Conservation (phyloP, 2,329 filamentous ascomycete genomes). For the Whalleya microplaca region DNA sequence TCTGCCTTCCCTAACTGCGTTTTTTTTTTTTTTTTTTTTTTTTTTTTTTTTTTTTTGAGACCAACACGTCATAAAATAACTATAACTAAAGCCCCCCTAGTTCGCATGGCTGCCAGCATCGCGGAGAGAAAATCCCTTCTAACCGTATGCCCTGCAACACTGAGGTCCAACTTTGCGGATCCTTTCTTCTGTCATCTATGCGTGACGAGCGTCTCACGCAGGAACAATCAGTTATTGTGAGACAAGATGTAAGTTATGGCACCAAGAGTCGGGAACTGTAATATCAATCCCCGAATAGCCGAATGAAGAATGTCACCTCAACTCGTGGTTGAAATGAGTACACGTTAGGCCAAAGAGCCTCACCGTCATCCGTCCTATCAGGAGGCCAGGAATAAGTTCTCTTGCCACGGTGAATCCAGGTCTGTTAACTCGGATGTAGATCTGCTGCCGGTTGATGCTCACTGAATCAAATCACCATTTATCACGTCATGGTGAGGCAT, state of each 20-base stretch:
- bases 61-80: not conserved
- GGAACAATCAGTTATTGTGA: not conserved
- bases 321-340: not conserved
- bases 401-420: not conserved
- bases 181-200: not conserved
- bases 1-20: too few species aligned
- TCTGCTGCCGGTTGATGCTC: not conserved
- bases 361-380: not conserved
- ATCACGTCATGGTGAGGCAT: not conserved
- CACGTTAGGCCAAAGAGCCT: not conserved
- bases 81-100: slow-evolving; percentile 18
- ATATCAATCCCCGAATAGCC: slow-evolving; percentile 1
- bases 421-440: not conserved
- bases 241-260: not conserved
- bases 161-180: not conserved
- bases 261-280: not conserved
- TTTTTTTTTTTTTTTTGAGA: not conserved
- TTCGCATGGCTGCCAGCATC: slow-evolving; percentile 16
- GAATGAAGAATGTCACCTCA: slow-evolving; percentile 2
- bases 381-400: not conserved
- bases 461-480: not conserved
- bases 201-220: not conserved
- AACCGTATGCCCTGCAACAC: not conserved
- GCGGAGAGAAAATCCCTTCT: slow-evolving; percentile 11
- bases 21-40: too few species aligned